phyloP scores from a whole-genome alignment of 345 rosid genomes.

The Microcos paniculata region DNA sequence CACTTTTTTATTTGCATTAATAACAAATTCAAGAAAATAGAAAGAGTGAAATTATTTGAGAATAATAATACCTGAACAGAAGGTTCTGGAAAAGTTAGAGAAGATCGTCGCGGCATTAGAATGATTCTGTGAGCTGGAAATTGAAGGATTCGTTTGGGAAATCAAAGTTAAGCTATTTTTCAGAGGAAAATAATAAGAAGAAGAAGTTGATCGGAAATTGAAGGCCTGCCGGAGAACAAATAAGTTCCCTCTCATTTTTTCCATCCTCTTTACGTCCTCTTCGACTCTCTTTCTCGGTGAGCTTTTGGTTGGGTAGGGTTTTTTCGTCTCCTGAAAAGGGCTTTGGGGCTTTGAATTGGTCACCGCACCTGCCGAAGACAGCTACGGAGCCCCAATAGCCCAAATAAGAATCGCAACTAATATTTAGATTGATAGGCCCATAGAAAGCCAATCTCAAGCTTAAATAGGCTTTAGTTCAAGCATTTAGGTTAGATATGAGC shows the following conservation, averaged over 20 bases:
- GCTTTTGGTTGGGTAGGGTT: not conserved
- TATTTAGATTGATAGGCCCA: not conserved
- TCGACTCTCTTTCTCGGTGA: not conserved
- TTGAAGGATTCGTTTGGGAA: not conserved
- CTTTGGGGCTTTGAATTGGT: not conserved
- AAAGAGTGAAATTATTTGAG: not conserved
- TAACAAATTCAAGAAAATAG: not conserved
- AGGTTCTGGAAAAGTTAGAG: not conserved
- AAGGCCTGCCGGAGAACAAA: not conserved
- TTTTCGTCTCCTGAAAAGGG: not conserved
- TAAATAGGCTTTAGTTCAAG: not conserved
- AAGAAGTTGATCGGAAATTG: not conserved
- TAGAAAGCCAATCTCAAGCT: not conserved
- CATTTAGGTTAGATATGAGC: not conserved
- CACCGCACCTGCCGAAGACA: not conserved
- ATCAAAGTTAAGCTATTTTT: not conserved
- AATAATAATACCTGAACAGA: conserved; percentile 5
- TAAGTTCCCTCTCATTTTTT: conserved; percentile 8
- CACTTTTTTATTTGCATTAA: not conserved
- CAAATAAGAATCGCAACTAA: not conserved
- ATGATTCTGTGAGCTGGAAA: not conserved
- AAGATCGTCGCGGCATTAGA: not conserved
- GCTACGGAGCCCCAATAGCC: not conserved
- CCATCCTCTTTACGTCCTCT: not conserved
- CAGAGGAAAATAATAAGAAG: not conserved